Conservation (phyloP, 1,284 basidiomycete genomes). For the Leccinum ponderosum region DNA sequence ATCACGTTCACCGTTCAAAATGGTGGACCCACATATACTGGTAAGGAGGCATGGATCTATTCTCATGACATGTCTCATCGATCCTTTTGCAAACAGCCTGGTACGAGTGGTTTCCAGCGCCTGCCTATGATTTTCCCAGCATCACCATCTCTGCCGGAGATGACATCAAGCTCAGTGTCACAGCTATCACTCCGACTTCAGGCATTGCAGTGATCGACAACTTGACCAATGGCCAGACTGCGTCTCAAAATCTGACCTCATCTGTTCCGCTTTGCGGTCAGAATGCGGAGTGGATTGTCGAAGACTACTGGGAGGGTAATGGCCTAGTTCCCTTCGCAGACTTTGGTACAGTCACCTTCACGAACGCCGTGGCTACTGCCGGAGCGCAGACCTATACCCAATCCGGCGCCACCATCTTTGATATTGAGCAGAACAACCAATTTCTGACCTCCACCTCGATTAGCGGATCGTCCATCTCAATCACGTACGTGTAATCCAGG, state of each 20-base stretch:
- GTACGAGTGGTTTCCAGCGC: constrained; percentile 10
- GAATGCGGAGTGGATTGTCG: constrained; percentile 19
- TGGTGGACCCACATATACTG: constrained; percentile 2
- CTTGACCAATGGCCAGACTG: constrained; percentile 3
- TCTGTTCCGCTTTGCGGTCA: constrained; percentile 7
- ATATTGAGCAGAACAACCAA: constrained; percentile 8
- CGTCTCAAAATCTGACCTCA: background rate
- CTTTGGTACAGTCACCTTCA: constrained; percentile 14
- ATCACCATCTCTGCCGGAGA: constrained; percentile 16
- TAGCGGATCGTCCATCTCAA: constrained; percentile 1
- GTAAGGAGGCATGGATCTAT: constrained; percentile 2
- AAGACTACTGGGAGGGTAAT: background rate
- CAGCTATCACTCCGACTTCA: background rate
- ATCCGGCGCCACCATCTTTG: background rate
- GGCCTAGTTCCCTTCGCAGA: background rate
- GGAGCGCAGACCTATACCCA: background rate
- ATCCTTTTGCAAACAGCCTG: constrained; percentile 4
- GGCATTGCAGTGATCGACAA: constrained; percentile 14
- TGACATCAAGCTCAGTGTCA: constrained; percentile 4
- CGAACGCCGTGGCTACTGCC: background rate
- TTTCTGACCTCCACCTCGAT: constrained; percentile 6
- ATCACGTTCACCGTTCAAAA: background rate
- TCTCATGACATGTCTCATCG: background rate
- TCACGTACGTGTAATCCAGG: background rate
- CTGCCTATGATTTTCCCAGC: background rate